phyloP scores from a whole-genome alignment of 1,139 yeast genomes.

The Debaryomyces sp. region DNA sequence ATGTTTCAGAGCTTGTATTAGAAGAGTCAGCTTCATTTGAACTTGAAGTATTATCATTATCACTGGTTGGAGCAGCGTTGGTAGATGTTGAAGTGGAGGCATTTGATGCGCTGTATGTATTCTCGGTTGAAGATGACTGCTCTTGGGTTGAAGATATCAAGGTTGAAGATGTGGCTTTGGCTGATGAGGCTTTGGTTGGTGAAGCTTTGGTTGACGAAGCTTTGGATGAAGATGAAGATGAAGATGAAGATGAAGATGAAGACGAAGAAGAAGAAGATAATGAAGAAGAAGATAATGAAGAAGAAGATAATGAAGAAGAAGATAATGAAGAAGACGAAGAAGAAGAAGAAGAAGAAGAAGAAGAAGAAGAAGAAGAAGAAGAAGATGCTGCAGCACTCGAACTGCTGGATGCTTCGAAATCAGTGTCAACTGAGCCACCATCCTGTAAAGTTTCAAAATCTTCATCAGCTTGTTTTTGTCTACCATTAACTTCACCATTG shows the following conservation, averaged over 20 bases:
- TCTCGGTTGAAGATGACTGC: background rate
- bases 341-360: conserved; percentile 14
- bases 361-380: background rate
- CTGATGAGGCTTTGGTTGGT: background rate
- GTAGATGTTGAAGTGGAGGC: conserved; percentile 8
- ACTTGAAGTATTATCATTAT: background rate
- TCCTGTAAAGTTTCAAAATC: conserved; percentile 47
- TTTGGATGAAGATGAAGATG: conserved; percentile 15
- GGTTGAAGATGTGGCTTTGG: background rate
- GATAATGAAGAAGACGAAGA: conserved; percentile 12
- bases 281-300: conserved; percentile 19
- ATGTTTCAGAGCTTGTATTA: background rate
- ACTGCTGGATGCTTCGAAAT: conserved; percentile 6
- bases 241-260: conserved; percentile 5
- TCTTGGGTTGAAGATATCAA: background rate
- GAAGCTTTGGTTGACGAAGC: background rate
- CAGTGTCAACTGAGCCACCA: conserved; percentile 20
- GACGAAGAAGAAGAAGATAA: conserved; percentile 13
- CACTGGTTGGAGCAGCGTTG: background rate
- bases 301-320: conserved; percentile 18
- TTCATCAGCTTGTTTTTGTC: conserved; percentile 48
- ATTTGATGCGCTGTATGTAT: background rate
- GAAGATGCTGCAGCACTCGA: conserved; percentile 1
- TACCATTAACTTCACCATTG: conserved; percentile 67
- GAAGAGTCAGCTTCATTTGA: background rate